phyloP scores from a whole-genome alignment of 148 eudicot species.

The Rhododendron ovatum region DNA sequence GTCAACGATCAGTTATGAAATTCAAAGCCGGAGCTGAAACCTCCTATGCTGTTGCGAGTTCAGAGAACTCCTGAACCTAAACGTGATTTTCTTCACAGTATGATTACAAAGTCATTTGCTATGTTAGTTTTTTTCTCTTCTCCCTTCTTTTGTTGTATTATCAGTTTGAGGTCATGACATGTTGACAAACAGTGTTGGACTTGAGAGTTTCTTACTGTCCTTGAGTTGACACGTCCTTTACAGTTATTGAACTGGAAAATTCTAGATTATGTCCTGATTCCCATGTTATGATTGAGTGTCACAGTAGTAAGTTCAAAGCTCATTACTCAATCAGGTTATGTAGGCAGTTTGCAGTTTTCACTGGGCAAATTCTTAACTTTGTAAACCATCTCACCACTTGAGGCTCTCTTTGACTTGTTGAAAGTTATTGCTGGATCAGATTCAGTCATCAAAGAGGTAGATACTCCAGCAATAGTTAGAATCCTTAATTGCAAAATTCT shows the following conservation, averaged over 20 bases:
- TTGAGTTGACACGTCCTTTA: neutral
- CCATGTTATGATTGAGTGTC: neutral
- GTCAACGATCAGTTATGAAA: neutral
- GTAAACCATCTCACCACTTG: neutral
- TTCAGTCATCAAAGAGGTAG: neutral
- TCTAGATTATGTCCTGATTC: neutral
- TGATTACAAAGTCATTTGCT: neutral
- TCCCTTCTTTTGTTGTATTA: neutral
- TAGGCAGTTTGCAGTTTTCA: neutral
- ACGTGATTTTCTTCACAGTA: neutral
- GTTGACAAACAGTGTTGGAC: neutral
- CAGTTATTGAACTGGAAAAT: neutral
- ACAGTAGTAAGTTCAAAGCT: neutral
- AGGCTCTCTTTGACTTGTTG: neutral
- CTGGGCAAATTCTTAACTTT: neutral
- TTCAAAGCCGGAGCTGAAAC: conserved; percentile 7
- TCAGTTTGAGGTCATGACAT: neutral
- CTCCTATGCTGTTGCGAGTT: neutral
- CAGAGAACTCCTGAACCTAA: neutral
- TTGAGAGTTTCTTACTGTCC: neutral
- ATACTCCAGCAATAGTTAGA: neutral
- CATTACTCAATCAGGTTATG: neutral
- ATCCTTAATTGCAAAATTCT: neutral
- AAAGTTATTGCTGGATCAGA: neutral
- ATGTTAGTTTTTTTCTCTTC: neutral